These are phyloP conservation scores for Scheffersomyces lignosus DNA, from an alignment of 805 yeast species.

Conservation along the genomic window DNA sequence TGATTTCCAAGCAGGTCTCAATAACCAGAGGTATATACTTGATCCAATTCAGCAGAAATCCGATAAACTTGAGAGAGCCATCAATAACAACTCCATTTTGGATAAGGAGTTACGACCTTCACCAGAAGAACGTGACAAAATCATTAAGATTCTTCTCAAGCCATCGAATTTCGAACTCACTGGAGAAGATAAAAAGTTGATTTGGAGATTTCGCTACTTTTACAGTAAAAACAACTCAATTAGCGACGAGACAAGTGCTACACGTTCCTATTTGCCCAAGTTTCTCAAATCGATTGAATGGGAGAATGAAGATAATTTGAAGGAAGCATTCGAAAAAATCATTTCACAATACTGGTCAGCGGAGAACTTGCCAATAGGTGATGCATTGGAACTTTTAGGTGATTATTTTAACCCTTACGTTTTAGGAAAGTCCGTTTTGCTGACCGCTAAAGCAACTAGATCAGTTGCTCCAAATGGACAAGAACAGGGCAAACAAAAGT, in stretches of 20 bases:
- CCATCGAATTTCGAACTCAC: conserved; percentile 83
- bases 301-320: conserved; percentile 79
- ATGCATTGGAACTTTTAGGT: conserved; percentile 82
- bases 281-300: conserved; percentile 86
- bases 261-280: conserved; percentile 58
- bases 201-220: conserved; percentile 91
- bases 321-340: conserved; percentile 69
- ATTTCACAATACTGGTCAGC: conserved; percentile 58
- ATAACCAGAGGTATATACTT: conserved; percentile 20
- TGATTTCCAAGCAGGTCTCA: conserved; percentile 25
- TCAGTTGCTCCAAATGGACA: conserved; percentile 2
- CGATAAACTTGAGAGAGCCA: conserved; percentile 73
- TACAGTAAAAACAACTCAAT: conserved; percentile 47
- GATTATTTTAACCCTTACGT: conserved; percentile 62
- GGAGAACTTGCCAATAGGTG: conserved; percentile 78
- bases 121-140: conserved; percentile 73
- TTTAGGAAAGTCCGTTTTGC: conserved; percentile 15
- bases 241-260: conserved; percentile 51
- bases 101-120: conserved; percentile 90
- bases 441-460: not conserved
- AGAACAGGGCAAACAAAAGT: conserved; percentile 11
- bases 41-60: conserved; percentile 91
- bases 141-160: conserved; percentile 64
- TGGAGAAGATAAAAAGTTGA: conserved; percentile 78
- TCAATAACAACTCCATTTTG: conserved; percentile 70